Base-by-base conservation (phyloP, 805 yeast genomes). In the Spathaspora girioi region DNA sequence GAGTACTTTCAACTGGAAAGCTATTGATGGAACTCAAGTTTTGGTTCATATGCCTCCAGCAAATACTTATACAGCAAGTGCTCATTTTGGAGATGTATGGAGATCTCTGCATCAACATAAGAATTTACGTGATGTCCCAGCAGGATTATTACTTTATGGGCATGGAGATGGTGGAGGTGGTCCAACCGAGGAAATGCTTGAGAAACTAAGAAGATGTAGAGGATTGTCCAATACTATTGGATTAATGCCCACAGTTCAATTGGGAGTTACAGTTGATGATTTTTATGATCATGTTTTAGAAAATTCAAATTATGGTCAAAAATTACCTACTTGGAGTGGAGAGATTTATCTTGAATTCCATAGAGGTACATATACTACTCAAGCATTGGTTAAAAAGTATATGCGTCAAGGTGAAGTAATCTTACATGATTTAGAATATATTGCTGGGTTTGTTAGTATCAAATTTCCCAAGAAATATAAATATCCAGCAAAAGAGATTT, bases 91-190 rank as follows among this genome's bases (percentile, higher is more conserved):
- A 29, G 98, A 94, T 69, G 96, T 92, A 29, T 79, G 82, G 51
- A 79, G 97, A 59, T 86, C 96, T 1, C 78, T 84, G 50, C 70
- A 75, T 23, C 93, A 90, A 62, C 96, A 94, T 70, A 88, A 92
- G 71, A 89, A 92, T 61, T 72, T 88, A 57, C 84, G 90, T 51
- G 82, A 84, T 54, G 91, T 85, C 50, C 93, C 88, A 53, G 83
- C 88, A 9, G 93, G 96, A 0, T 73, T 93, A 59, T 71, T 94
- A 63, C 73, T 91, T 43, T 94, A 81, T 60, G 99, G 99, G 40
- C 85, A 87, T 60, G 99, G 99, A 61, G 99, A 93, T 66, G 99
- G 99, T 60, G 99, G 99, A 55, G 99, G 99, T 56, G 99, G 99
- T 7, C 98, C 99, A 45, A 85, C 89, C 3, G 87, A 88, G 40